Evolutionary conservation across 139 green algal genomes (phyloP).

Genomic region (Chlamydomonas eustigma): DNA sequence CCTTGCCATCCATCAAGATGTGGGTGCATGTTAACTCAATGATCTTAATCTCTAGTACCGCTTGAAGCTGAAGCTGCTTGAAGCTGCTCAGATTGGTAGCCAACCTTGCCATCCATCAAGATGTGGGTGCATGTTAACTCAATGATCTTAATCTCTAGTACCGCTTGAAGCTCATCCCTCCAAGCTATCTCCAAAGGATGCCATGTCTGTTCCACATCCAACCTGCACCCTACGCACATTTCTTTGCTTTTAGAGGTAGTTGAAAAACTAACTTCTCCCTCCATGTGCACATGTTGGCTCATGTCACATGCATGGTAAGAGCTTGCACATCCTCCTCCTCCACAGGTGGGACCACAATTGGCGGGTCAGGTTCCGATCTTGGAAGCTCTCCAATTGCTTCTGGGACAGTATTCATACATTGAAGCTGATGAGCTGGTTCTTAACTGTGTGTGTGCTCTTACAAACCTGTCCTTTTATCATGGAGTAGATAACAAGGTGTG

Average conservation of each 20-base stretch:
- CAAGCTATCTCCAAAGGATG: too few species aligned
- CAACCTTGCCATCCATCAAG: background rate
- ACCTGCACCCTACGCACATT: too few species aligned
- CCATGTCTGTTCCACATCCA: too few species aligned
- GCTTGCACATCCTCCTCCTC: too few species aligned
- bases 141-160: background rate
- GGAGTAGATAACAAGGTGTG: slow-evolving; percentile 27
- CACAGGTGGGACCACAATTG: slow-evolving; percentile 22
- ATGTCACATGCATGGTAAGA: too few species aligned
- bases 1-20: background rate
- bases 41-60: background rate
- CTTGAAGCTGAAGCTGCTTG: background rate
- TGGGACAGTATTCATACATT: slow-evolving; percentile 15
- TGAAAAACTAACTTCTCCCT: too few species aligned
- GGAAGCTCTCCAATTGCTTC: slow-evolving; percentile 21
- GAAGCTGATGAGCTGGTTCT: slow-evolving; percentile 50
- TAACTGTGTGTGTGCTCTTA: slow-evolving; percentile 47
- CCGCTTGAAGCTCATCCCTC: background rate
- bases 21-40: background rate
- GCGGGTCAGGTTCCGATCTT: slow-evolving; percentile 15
- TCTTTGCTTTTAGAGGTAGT: too few species aligned
- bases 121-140: background rate
- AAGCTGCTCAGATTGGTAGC: slow-evolving; percentile 42
- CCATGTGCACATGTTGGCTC: too few species aligned
- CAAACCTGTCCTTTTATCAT: slow-evolving; percentile 58